These are phyloP conservation scores for Taiwanofungus camphoratus DNA, from an alignment of 1,284 basidiomycete species.

Conservation along the genomic window DNA sequence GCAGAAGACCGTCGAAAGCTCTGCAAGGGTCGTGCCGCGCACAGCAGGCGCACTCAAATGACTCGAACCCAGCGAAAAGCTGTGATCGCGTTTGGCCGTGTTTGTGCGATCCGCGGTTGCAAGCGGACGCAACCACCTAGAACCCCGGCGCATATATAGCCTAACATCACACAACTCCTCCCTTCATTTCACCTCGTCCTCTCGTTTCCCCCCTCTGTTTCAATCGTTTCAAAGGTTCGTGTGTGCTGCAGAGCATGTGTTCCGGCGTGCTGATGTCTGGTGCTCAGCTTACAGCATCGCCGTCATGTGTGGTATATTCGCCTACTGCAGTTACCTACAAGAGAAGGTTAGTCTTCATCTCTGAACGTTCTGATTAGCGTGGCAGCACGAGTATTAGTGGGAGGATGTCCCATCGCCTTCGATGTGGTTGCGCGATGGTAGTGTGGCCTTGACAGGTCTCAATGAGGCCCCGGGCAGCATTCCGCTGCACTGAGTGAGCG, in stretches of 20 bases:
- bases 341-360: constrained; percentile 67
- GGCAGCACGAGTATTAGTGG: not conserved
- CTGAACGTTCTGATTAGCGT: not conserved
- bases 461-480: no score
- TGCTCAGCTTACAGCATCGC: constrained; percentile 1
- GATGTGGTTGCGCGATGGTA: not conserved
- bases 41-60: not conserved
- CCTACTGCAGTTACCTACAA: constrained; percentile 88
- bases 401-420: not conserved
- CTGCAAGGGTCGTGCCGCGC: not conserved
- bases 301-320: constrained; percentile 91
- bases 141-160: constrained; percentile 5
- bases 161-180: not conserved
- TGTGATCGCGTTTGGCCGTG: constrained; percentile 6
- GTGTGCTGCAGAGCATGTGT: not conserved
- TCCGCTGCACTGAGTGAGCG: no score
- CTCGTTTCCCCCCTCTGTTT: not conserved
- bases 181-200: constrained; percentile 1
- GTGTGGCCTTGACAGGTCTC: no score
- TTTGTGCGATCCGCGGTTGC: constrained; percentile 9
- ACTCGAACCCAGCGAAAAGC: not conserved
- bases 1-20: not conserved
- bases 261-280: not conserved
- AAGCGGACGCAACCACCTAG: not conserved
- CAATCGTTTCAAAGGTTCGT: not conserved